Evolutionary conservation across 2,329 filamentous ascomycete species (phyloP), one percentile per base, ranked within the genome.

Genomic region (Lomentospora prolificans): DNA sequence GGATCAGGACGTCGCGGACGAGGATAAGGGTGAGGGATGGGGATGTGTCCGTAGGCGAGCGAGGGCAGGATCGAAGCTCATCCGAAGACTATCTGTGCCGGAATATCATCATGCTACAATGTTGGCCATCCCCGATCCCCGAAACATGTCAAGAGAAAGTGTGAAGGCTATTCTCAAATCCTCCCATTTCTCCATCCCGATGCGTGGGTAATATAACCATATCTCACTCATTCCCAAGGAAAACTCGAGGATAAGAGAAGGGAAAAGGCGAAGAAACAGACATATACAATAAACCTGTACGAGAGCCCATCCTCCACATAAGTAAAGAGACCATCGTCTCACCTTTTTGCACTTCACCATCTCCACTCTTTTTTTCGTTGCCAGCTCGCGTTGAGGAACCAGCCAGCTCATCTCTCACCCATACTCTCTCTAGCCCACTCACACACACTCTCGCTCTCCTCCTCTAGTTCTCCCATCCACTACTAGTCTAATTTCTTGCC

Each of bases 31-130:
- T n/a, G n/a, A n/a, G n/a, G n/a, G n/a, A n/a, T n/a, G 44, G 22
- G 44, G 17, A 48, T 10, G 10, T 48, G 44, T 22, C 44, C 22
- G 44, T 8, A 22, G 22, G 44, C 44, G 44, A 48, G 44, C 44
- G 12, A 48, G 44, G 44, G 44, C 7, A 48, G 44, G 44, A 48
- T 48, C 44, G 44, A 48, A 48, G 44, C 44, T 48, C 44, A 48
- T 48, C 44, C 44, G 44, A 48, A 48, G 44, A 17, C 17, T 19
- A 22, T 10, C 44, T 48, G 44, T 27, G 44, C 44, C 44, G 22
- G 44, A 48, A 48, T 48, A 19, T 10, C 22, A 48, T 22, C 44
- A 25, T 48, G 44, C 44, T 48, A 48, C 44, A 17, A 8, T 9
- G 17, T 41, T 5, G 6, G 30, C 7, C 12, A 33, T 33, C 7